Evolutionary conservation across 2,329 filamentous ascomycete species (phyloP).

Genomic region (Pseudogymnoascus sp.): DNA sequence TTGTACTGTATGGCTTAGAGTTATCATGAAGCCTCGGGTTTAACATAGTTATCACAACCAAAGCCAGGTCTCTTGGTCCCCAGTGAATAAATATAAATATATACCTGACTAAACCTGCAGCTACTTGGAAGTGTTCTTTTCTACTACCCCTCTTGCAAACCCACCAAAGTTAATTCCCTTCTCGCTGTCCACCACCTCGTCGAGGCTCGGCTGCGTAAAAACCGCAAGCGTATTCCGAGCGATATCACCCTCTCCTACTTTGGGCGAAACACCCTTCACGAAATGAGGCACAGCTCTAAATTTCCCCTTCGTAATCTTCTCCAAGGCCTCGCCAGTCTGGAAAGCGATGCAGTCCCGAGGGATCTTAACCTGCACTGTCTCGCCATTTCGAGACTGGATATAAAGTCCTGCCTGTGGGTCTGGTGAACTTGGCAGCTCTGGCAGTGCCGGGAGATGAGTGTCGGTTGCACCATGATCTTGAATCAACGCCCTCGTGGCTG

Average conservation of each 20-base stretch:
- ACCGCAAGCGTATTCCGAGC: constrained; percentile 87
- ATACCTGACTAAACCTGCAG: background rate
- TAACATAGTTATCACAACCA: background rate
- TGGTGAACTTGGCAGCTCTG: constrained; percentile 67
- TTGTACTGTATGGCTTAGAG: background rate
- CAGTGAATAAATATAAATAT: background rate
- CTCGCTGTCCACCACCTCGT: constrained; percentile 64
- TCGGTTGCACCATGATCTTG: constrained; percentile 28
- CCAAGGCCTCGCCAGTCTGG: constrained; percentile 87
- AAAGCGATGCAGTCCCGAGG: constrained; percentile 89
- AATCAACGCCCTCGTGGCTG: constrained; percentile 26
- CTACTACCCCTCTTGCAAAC: constrained; percentile 48
- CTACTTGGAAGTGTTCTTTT: constrained; percentile 29
- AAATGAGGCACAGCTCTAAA: constrained; percentile 97
- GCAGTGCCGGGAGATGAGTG: constrained; percentile 42
- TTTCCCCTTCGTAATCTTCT: constrained; percentile 81
- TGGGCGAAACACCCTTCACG: constrained; percentile 65
- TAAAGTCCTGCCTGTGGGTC: constrained; percentile 86
- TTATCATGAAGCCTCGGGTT: background rate
- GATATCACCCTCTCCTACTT: constrained; percentile 44
- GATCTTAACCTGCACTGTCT: constrained; percentile 85
- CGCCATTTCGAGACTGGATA: constrained; percentile 76
- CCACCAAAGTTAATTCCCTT: constrained; percentile 64
- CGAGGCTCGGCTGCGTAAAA: constrained; percentile 93
- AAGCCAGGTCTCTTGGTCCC: background rate